These are phyloP conservation scores for Neobulgaria alba DNA, from an alignment of 2,329 filamentous ascomycete species.

Conservation along the genomic window DNA sequence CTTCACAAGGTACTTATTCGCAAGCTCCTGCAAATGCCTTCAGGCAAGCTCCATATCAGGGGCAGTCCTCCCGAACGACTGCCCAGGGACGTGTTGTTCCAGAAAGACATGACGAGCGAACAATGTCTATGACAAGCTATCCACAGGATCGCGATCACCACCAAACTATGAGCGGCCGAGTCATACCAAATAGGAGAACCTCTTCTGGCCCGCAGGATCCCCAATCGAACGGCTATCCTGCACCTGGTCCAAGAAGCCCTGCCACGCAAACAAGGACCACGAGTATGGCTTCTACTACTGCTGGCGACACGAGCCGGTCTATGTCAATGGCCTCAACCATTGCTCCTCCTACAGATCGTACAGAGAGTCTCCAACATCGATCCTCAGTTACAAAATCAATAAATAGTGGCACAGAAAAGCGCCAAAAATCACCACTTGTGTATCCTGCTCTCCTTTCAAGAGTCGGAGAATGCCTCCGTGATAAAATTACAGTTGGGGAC, in stretches of 20 bases:
- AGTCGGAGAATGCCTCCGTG: slow-evolving; percentile 85
- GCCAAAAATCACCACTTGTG: slow-evolving; percentile 64
- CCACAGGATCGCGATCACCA: slow-evolving; percentile 68
- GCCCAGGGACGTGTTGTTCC: slow-evolving; percentile 87
- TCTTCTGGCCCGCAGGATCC: slow-evolving; percentile 25
- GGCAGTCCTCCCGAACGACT: slow-evolving; percentile 63
- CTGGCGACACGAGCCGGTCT: slow-evolving; percentile 47
- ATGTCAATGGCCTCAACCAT: slow-evolving; percentile 93
- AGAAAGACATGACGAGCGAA: slow-evolving; percentile 81
- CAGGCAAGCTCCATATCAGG: slow-evolving; percentile 67
- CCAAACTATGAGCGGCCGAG: slow-evolving; percentile 87
- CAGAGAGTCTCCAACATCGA: slow-evolving; percentile 39
- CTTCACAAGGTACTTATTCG: slow-evolving; percentile 52
- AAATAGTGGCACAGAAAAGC: slow-evolving; percentile 23
- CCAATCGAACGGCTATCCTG: slow-evolving; percentile 21
- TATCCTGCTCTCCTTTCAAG: slow-evolving; percentile 92
- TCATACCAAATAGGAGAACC: slow-evolving; percentile 69
- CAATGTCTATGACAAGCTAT: slow-evolving; percentile 92
- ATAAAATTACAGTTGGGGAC: slow-evolving; percentile 77
- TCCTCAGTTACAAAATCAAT: slow-evolving; percentile 43
- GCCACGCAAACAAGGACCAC: slow-evolving; percentile 48
- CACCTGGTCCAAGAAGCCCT: slow-evolving; percentile 24
- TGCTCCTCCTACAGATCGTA: slow-evolving; percentile 52
- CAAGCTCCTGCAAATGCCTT: slow-evolving; percentile 66
- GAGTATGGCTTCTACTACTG: slow-evolving; percentile 44